phyloP scores from a whole-genome alignment of 2,329 filamentous ascomycete species.

The Rhinocladiella similis region DNA sequence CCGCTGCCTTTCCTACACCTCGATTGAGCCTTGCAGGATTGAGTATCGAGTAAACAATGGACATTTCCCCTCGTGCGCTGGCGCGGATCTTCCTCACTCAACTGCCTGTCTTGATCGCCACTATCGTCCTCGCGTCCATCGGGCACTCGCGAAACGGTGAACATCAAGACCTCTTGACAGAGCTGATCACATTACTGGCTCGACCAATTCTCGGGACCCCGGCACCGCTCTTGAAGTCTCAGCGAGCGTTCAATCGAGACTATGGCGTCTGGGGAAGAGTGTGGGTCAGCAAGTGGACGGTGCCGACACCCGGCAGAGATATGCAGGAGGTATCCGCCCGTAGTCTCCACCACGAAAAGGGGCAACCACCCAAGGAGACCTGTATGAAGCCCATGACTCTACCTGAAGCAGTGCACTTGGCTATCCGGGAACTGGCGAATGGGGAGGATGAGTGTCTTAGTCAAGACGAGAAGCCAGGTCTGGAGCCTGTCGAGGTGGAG shows the following conservation, averaged over 20 bases:
- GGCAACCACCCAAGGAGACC: not conserved
- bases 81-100: not conserved
- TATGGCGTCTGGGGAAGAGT: not conserved
- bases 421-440: not conserved
- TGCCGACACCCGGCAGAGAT: too few species aligned
- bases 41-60: not conserved
- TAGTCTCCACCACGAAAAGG: too few species aligned
- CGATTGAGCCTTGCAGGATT: too few species aligned
- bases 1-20: too few species aligned
- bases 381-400: not conserved
- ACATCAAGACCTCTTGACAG: slow-evolving; percentile 2
- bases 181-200: not conserved
- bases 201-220: not conserved
- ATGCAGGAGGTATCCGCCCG: too few species aligned
- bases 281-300: not conserved
- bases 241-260: not conserved
- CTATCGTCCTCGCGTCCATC: not conserved
- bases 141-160: not conserved
- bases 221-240: not conserved
- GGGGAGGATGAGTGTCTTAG: too few species aligned
- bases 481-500: not conserved
- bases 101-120: not conserved
- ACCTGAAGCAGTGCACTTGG: not conserved
- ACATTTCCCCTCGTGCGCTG: not conserved
- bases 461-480: not conserved